Evolutionary conservation across 2,329 filamentous ascomycete genomes (phyloP), one percentile per base, ranked within the genome.

Genomic region (Aspergillus unguis): DNA sequence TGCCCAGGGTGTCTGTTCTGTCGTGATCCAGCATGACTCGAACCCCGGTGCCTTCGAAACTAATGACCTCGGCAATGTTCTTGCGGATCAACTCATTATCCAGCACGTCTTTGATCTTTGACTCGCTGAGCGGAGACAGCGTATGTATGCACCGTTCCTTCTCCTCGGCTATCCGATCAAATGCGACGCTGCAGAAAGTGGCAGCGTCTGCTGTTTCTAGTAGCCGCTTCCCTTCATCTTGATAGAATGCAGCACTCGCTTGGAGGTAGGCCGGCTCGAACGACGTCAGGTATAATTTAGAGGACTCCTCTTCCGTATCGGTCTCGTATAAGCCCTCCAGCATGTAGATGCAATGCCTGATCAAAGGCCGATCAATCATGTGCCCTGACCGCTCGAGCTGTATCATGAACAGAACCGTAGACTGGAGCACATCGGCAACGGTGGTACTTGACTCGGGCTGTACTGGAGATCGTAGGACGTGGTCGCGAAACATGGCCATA

Each of bases 11-110:
- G 3, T 87, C 83, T 32, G 87, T 64, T 58, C 87, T 84, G 70
- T 96, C 88, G 62, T 96, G 92, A 69, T 96, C 89, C 45, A 97
- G 85, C 92, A 99, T 97, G 66, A 85, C 85, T 58, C 82, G 85
- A 38, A 96, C 80, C 0, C 94, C 94, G 56, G 87, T 96, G 5
- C 83, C 83, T 62, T 96, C 90, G 72, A 96, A 84, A 44, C 85
- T 84, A 55, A 97, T 80, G 49, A 99, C 87, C 11, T 95, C 90
- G 25, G 83, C 77, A 52, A 97, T 82, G 60, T 94, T 88, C 41
- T 83, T 81, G 38, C 79, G 77, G 44, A 99, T 92, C 48, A 99
- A 75, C 67, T 92, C 84, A 33, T 86, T 75, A 58, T 97, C 91
- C 2, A 99, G 83, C 0, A 96, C 87, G 4, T 77, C 75, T 25